Conservation (phyloP, 2,329 filamentous ascomycete species). For the Pseudocercospora eumusae region DNA sequence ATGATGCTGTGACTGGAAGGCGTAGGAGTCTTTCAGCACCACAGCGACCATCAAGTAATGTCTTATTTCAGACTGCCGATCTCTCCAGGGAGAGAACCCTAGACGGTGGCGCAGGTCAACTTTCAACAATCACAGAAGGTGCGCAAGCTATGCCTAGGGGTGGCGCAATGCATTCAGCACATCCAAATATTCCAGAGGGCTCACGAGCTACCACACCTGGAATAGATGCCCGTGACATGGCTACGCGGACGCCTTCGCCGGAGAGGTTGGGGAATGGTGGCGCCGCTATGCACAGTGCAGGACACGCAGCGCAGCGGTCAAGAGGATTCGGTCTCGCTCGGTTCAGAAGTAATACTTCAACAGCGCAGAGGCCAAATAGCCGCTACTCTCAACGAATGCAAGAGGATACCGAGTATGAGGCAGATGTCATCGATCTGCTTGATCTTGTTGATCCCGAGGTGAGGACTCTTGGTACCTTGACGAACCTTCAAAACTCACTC, state of each 20-base stretch:
- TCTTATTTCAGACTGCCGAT: conserved; percentile 22
- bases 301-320: conserved; percentile 32
- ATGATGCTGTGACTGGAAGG: conserved; percentile 29
- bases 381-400: conserved; percentile 17
- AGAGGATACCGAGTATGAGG: conserved; percentile 56
- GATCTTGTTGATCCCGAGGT: conserved; percentile 80
- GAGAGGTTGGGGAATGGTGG: conserved; percentile 25
- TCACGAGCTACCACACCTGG: conserved; percentile 28
- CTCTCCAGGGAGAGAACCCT: conserved; percentile 32
- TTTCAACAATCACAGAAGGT: conserved; percentile 37
- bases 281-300: conserved; percentile 34
- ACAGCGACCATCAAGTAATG: conserved; percentile 30
- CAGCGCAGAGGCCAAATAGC: conserved; percentile 15
- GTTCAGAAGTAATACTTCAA: conserved; percentile 25
- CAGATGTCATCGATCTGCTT: conserved; percentile 65
- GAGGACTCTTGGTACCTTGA: conserved; percentile 77
- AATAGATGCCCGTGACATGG: conserved; percentile 26
- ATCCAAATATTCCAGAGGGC: conserved; percentile 19
- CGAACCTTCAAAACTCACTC: conserved; percentile 86
- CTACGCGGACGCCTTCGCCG: conserved; percentile 22
- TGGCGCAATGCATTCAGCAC: conserved; percentile 17
- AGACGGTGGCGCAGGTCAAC: conserved; percentile 25
- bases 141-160: conserved; percentile 22
- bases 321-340: conserved; percentile 29
- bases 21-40: conserved; percentile 39